Evolutionary conservation across 352 stramenopile genomes (phyloP).

Genomic region (Globisporangium canariense): DNA sequence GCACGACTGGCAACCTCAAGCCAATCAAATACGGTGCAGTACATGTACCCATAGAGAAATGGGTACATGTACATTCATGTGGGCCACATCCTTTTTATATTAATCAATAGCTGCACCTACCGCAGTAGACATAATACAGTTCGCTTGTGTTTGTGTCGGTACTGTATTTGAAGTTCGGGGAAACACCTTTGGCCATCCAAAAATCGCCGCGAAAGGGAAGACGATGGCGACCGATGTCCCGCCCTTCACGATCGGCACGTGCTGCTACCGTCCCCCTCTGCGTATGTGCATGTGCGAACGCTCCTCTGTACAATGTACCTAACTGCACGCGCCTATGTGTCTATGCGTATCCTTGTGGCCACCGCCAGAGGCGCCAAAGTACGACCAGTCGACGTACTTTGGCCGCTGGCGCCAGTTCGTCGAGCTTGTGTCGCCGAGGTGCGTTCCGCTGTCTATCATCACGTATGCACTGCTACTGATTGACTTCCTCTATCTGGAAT

Average conservation of each 20-base stretch:
- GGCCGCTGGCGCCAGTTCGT: constrained; percentile 83
- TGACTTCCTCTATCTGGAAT: no score
- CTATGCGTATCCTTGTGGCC: not conserved
- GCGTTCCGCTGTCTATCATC: not conserved
- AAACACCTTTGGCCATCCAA: no score
- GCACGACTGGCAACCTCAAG: no score
- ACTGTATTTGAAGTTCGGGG: not conserved
- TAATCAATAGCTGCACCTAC: no score
- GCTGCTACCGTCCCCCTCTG: not conserved
- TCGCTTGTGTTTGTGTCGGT: no score
- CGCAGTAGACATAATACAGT: no score
- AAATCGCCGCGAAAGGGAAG: no score
- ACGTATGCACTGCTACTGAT: no score
- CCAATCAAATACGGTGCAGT: no score
- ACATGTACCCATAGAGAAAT: no score
- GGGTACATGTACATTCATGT: no score
- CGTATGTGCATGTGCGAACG: not conserved
- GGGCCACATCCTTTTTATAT: no score
- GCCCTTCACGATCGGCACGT: constrained; percentile 37
- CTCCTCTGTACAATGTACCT: not conserved
- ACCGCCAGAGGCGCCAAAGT: constrained; percentile 54
- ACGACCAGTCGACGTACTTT: constrained; percentile 86
- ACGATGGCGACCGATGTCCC: constrained; percentile 24
- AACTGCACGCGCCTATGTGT: not conserved
- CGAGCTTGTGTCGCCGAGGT: constrained; percentile 78